These are phyloP conservation scores for Phalaenopsis aphrodite DNA, from an alignment of 106 monocot genomes.

Conservation along the genomic window DNA sequence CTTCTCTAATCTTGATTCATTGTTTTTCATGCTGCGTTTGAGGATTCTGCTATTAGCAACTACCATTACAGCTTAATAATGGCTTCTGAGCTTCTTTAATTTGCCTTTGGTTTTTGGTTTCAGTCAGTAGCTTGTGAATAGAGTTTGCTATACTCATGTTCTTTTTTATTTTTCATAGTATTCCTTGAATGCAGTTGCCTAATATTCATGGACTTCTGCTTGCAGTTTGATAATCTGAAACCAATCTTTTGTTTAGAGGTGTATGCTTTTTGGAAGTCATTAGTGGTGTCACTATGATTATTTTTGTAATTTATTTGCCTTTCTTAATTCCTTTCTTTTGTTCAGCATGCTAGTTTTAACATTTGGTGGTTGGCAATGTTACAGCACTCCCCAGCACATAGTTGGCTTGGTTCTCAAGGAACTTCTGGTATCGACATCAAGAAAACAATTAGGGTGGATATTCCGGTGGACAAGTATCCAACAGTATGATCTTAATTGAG, in stretches of 20 bases:
- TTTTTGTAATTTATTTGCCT: neutral
- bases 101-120: too few relatives aligned
- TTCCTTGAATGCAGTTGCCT: too few relatives aligned
- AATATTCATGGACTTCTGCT: too few relatives aligned
- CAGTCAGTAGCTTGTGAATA: too few relatives aligned
- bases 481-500: conserved; percentile 25
- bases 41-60: too few relatives aligned
- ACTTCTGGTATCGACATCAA: conserved; percentile 48
- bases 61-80: too few relatives aligned
- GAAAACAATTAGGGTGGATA: conserved; percentile 74
- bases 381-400: conserved; percentile 35
- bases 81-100: too few relatives aligned
- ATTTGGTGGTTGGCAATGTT: conserved; percentile 5
- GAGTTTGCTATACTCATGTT: too few relatives aligned
- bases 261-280: neutral
- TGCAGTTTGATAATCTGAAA: too few relatives aligned
- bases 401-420: conserved; percentile 57
- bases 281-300: neutral
- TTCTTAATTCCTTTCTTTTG: neutral
- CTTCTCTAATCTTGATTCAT: too few relatives aligned
- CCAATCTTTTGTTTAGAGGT: neutral
- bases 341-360: neutral
- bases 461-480: conserved; percentile 70
- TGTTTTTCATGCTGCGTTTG: too few relatives aligned
- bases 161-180: too few relatives aligned